Percentiles rank a stretch among this genome's conserved stretches.
phyloP scores from a whole-genome alignment of 83 land plant genomes.

The Diphasiastrum complanatum region DNA sequence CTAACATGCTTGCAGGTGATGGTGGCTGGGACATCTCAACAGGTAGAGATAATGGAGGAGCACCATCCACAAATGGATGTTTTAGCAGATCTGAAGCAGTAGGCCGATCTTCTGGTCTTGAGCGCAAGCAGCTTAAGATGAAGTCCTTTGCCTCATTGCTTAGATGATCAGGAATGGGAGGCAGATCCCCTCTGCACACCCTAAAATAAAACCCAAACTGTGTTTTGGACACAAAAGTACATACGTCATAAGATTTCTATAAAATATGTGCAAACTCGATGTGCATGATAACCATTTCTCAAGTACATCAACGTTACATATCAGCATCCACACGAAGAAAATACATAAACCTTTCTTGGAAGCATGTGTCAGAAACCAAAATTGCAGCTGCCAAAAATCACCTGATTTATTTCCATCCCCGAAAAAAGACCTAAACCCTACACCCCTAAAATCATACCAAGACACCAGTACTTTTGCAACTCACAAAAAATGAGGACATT shows the following conservation, averaged over 20 bases:
- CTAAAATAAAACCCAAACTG: conserved; percentile 38
- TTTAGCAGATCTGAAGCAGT: conserved; percentile 34
- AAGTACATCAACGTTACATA: neutral
- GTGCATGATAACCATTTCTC: neutral
- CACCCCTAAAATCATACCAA: too few relatives aligned
- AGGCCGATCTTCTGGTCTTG: conserved; percentile 41
- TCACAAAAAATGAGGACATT: too few relatives aligned
- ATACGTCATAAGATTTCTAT: neutral
- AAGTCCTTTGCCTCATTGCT: conserved; percentile 37
- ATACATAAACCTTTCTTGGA: neutral
- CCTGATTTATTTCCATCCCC: too few relatives aligned
- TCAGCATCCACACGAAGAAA: neutral
- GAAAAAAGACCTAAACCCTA: too few relatives aligned
- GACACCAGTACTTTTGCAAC: too few relatives aligned
- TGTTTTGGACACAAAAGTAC: neutral
- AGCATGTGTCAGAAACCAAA: too few relatives aligned
- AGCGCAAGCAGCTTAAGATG: conserved; percentile 23
- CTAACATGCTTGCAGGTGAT: too few relatives aligned
- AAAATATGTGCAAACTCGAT: conserved; percentile 7
- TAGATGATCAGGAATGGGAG: conserved; percentile 40
- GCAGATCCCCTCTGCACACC: conserved; percentile 35
- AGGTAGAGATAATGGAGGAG: too few relatives aligned
- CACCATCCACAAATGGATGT: conserved; percentile 43
- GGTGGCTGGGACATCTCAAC: too few relatives aligned
- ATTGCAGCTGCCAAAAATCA: too few relatives aligned